Evolutionary conservation across 73 alveolate genomes (phyloP).

Genomic region (Paraurostyla sp.): DNA sequence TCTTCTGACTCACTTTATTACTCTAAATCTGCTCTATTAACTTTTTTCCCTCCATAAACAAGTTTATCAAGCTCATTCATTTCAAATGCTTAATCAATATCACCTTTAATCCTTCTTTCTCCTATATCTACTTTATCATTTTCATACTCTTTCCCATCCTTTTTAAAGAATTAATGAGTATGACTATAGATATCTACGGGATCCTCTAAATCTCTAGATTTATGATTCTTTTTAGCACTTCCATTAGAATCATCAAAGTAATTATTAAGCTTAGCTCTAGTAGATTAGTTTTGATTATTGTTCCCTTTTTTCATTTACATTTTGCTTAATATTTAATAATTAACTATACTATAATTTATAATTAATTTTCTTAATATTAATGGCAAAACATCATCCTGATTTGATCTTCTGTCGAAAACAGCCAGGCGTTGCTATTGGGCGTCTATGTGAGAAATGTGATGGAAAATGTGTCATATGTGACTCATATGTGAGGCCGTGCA

Average conservation of each 20-base stretch:
- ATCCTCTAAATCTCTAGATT: constrained; percentile 41
- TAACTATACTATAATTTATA: background rate
- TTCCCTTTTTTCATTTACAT: no score
- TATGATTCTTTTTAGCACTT: background rate
- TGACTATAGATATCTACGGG: constrained; percentile 47
- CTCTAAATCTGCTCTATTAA: background rate
- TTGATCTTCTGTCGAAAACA: constrained; percentile 98
- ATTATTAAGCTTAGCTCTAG: no score
- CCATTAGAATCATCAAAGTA: no score
- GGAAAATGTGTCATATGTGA: constrained; percentile 99
- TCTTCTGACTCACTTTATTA: background rate
- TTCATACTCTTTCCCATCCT: background rate
- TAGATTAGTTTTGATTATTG: no score
- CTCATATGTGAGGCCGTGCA: constrained; percentile 95
- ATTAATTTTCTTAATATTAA: constrained; percentile 42
- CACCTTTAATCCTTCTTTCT: constrained; percentile 47
- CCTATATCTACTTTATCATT: constrained; percentile 34
- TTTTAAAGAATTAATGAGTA: constrained; percentile 22
- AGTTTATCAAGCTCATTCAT: constrained; percentile 45
- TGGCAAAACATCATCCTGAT: constrained; percentile 99
- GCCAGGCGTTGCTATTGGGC: constrained; percentile 98
- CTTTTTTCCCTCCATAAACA: constrained; percentile 56
- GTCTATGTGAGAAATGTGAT: constrained; percentile 98
- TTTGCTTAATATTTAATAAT: background rate
- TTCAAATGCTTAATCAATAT: no score